Conservation (phyloP, 2,329 filamentous ascomycete species). For the Phaeosphaeria sp. region DNA sequence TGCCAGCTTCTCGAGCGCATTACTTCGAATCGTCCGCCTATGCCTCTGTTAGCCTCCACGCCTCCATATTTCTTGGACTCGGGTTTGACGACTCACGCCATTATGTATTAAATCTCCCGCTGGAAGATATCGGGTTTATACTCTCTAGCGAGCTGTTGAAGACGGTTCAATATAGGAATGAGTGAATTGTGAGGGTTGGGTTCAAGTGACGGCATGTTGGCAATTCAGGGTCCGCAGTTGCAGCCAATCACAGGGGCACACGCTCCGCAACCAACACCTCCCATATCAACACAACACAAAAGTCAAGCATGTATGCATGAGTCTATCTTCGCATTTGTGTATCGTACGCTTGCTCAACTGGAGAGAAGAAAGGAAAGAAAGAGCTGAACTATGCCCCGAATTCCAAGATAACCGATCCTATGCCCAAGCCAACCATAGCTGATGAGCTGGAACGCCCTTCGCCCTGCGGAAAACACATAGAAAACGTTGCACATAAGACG, state of each 20-base stretch:
- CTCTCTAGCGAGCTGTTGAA: not conserved
- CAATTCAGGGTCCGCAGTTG: not conserved
- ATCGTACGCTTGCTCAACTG: not conserved
- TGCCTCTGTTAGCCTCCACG: slow-evolving; percentile 3
- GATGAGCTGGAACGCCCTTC: not conserved
- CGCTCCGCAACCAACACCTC: not conserved
- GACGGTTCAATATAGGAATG: slow-evolving; percentile 2
- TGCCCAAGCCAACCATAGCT: not conserved
- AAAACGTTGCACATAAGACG: not conserved
- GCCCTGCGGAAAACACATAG: not conserved
- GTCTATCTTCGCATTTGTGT: not conserved
- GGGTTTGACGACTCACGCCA: slow-evolving; percentile 8
- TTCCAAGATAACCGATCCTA: too few species aligned
- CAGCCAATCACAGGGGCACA: not conserved
- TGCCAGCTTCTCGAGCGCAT: slow-evolving; percentile 60
- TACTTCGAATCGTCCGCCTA: slow-evolving; percentile 51
- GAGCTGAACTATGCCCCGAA: too few species aligned
- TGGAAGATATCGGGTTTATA: not conserved
- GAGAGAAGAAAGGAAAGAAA: not conserved
- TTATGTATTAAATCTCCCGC: not conserved
- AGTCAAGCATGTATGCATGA: not conserved
- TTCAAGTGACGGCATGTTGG: not conserved
- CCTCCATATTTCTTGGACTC: too few species aligned
- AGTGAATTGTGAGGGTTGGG: not conserved
- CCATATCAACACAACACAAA: too few species aligned